phyloP scores from a whole-genome alignment of 768 basidiomycete genomes.

The Naematelia encephala region DNA sequence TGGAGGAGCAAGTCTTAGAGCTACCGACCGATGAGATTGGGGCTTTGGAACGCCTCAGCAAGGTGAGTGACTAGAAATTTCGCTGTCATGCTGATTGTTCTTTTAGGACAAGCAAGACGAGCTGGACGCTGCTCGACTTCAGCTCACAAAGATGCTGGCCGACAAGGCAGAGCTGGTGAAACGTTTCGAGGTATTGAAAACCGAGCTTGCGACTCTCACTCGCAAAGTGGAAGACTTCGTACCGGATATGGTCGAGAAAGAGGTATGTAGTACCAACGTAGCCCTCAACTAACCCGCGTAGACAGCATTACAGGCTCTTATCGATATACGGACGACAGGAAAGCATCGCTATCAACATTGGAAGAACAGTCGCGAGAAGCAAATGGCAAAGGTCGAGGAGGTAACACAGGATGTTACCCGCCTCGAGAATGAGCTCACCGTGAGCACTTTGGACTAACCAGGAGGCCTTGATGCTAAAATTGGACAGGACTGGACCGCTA shows the following conservation, averaged over 20 bases:
- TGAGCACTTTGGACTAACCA: conserved; percentile 49
- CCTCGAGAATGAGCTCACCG: conserved; percentile 8
- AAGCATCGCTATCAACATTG: not conserved
- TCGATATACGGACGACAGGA: not conserved
- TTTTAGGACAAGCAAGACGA: not conserved
- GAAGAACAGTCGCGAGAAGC: not conserved
- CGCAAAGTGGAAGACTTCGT: not conserved
- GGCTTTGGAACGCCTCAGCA: not conserved
- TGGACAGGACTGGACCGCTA: conserved; percentile 22
- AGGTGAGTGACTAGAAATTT: conserved; percentile 8
- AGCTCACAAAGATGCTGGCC: not conserved
- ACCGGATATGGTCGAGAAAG: not conserved
- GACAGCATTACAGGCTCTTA: not conserved
- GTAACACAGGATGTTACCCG: not conserved
- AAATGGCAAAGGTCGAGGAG: conserved; percentile 6
- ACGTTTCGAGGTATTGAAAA: conserved; percentile 2
- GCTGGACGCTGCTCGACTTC: not conserved
- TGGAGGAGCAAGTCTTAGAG: not conserved
- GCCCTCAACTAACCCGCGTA: not conserved
- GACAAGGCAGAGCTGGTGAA: not conserved
- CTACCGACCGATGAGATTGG: conserved; percentile 7
- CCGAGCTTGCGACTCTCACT: conserved; percentile 7
- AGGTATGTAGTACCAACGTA: not conserved
- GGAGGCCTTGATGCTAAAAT: not conserved
- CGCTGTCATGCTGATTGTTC: not conserved